These are phyloP conservation scores for Artemisia annua DNA, from an alignment of 129 eudicot genomes.

Conservation along the genomic window DNA sequence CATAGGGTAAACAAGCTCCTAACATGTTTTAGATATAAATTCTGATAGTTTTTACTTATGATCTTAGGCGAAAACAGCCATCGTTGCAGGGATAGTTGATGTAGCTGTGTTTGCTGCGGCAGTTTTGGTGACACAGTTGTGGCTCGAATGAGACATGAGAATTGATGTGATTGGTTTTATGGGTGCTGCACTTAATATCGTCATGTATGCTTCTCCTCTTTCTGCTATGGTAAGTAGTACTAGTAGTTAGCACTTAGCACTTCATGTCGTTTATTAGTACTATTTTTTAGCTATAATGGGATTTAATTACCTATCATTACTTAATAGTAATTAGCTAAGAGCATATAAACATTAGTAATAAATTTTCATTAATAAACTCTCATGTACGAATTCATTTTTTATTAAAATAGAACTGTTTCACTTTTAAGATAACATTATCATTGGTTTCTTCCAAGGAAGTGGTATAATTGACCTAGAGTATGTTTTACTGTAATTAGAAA, in stretches of 20 bases:
- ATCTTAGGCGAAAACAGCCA: slow-evolving; percentile 43
- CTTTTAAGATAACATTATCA: too few relatives aligned
- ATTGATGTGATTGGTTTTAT: slow-evolving; percentile 51
- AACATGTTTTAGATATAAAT: too few relatives aligned
- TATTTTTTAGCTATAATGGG: neutral
- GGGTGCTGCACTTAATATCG: slow-evolving; percentile 48
- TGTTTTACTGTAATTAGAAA: too few relatives aligned
- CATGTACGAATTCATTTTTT: too few relatives aligned
- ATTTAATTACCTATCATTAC: neutral
- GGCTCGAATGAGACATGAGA: slow-evolving; percentile 44
- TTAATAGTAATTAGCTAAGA: neutral
- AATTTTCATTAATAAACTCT: too few relatives aligned
- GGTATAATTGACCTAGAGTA: too few relatives aligned
- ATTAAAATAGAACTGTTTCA: too few relatives aligned
- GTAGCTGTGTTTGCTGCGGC: slow-evolving; percentile 37
- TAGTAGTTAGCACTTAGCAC: neutral
- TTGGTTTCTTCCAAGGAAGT: too few relatives aligned
- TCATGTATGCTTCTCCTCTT: slow-evolving; percentile 71
- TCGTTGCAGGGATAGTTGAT: slow-evolving; percentile 34
- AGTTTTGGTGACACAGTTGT: slow-evolving; percentile 33
- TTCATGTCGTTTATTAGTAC: neutral
- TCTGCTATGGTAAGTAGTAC: slow-evolving; percentile 48
- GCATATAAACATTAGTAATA: too few relatives aligned
- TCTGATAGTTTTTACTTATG: neutral
- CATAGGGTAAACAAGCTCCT: too few relatives aligned